Percentiles rank a stretch among this genome's conserved stretches.
Evolutionary conservation across 2,329 filamentous ascomycete species (phyloP).

Genomic region (Curvularia sp.): DNA sequence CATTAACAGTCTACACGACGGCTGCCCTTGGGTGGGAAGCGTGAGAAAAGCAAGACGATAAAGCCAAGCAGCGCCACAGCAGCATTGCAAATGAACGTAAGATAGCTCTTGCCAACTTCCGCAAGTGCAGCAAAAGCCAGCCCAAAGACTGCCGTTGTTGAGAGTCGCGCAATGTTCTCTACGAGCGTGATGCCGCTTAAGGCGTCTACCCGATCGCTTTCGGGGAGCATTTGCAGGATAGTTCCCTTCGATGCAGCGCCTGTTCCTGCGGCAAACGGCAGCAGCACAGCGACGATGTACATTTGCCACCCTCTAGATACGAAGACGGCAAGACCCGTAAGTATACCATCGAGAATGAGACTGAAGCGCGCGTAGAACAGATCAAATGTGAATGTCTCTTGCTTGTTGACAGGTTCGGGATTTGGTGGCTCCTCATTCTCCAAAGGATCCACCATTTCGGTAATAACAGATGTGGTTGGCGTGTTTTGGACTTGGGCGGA

Average conservation of each 20-base stretch:
- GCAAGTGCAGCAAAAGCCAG: slow-evolving; percentile 71
- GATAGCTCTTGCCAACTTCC: slow-evolving; percentile 63
- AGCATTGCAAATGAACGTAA: slow-evolving; percentile 73
- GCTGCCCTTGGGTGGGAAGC: slow-evolving; percentile 56
- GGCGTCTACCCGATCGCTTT: slow-evolving; percentile 69
- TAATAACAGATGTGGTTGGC: slow-evolving; percentile 37
- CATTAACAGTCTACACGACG: slow-evolving; percentile 7
- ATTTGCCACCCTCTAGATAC: slow-evolving; percentile 72
- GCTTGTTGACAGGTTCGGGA: slow-evolving; percentile 48
- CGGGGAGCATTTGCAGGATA: slow-evolving; percentile 73
- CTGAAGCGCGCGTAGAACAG: slow-evolving; percentile 72
- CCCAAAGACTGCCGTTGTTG: slow-evolving; percentile 70
- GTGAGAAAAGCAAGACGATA: slow-evolving; percentile 54
- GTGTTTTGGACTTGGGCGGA: slow-evolving; percentile 35
- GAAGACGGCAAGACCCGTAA: slow-evolving; percentile 70
- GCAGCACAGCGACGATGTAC: slow-evolving; percentile 68
- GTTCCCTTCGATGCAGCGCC: slow-evolving; percentile 74
- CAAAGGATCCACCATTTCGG: slow-evolving; percentile 56
- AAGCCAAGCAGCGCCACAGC: slow-evolving; percentile 63
- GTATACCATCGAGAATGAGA: slow-evolving; percentile 67
- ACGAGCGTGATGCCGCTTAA: slow-evolving; percentile 73
- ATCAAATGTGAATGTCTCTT: slow-evolving; percentile 67
- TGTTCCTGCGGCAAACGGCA: slow-evolving; percentile 73
- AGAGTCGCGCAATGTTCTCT: slow-evolving; percentile 71
- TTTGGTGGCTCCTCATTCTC: slow-evolving; percentile 60